Evolutionary conservation across 371 early-diverging fungal species (phyloP).

Genomic region (Mortierella sp.): DNA sequence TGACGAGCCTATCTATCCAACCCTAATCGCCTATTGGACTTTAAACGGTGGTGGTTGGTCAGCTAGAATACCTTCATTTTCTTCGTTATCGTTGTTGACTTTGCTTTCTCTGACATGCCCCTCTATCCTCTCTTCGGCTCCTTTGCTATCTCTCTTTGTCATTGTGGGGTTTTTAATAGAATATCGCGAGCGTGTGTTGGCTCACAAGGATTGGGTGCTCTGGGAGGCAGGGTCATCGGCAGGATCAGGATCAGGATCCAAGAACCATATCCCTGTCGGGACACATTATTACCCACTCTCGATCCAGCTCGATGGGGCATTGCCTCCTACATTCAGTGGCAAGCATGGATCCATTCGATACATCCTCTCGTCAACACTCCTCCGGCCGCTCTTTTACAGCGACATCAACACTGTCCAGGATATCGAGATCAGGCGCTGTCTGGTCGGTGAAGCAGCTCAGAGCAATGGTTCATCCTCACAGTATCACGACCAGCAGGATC

Average conservation of each 20-base stretch:
- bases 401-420: slow-evolving; percentile 44
- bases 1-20: background rate
- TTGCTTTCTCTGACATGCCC: background rate
- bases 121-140: background rate
- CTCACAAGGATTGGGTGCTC: slow-evolving; percentile 56
- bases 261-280: slow-evolving; percentile 55
- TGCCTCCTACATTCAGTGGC: slow-evolving; percentile 53
- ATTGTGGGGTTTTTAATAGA: slow-evolving; percentile 16
- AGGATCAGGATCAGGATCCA: slow-evolving; percentile 32
- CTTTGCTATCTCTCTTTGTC: background rate
- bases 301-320: slow-evolving; percentile 50
- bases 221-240: slow-evolving; percentile 47
- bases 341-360: slow-evolving; percentile 55
- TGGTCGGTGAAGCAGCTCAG: slow-evolving; percentile 21
- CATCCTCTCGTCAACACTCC: slow-evolving; percentile 42
- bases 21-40: background rate
- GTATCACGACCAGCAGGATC: slow-evolving; percentile 17
- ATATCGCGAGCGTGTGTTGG: slow-evolving; percentile 54
- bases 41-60: background rate
- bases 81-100: background rate
- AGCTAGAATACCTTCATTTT: no score
- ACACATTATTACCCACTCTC: slow-evolving; percentile 56
- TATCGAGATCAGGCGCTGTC: slow-evolving; percentile 49
- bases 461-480: background rate
- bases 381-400: slow-evolving; percentile 47